Evolutionary conservation across 2,329 filamentous ascomycete species (phyloP), one percentile per base, ranked within the genome.

Genomic region (Hysterium pulicare): DNA sequence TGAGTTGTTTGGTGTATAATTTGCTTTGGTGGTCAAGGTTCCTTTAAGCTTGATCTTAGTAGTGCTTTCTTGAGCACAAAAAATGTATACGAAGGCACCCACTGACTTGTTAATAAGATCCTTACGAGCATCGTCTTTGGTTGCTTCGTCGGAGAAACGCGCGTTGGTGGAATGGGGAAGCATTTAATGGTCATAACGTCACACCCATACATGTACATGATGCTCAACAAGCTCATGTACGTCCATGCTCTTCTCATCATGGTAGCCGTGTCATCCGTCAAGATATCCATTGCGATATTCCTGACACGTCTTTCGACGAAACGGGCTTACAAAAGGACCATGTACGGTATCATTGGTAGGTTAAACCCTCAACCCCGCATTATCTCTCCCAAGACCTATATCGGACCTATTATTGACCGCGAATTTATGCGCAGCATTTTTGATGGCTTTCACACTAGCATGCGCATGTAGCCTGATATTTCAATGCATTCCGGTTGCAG

Each of bases 401-500:
- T 31, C 13, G 28, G 16, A 31, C 8, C 13, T 31, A 11, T 31
- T 8, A 31, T 31, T 31, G 13, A 31, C 13, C 8, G 16, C 8
- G 28, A 31, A n/a, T 6, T 5, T 39, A 3, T 35, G 23, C n/a
- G 7, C 34, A 70, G 68, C 52, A 0, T 74, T 76, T 48, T 57
- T 76, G 22, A 44, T 68, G 3, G 46, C 62, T 9, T 69, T 76
- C 37, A 69, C 66, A 1, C 41, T 75, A 4, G 60, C 65, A 8
- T 74, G 72, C 50, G 55, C 63, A 3, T 59, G 67, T n/a, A 74
- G 73, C 2, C 53, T 77, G 32, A 66, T 76, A 13, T 74, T 76
- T 50, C 65, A 71, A 40, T 78, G 75, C 45, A 41, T 66, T 16
- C 73, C 74, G 0, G 59, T 76, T 5, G 38, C 53, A 10, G 72